A percentile compares a stretch with the other conserved stretches of the same genome.
Conservation (phyloP, 257 asterid genomes). For the Coffea eugenioides region DNA sequence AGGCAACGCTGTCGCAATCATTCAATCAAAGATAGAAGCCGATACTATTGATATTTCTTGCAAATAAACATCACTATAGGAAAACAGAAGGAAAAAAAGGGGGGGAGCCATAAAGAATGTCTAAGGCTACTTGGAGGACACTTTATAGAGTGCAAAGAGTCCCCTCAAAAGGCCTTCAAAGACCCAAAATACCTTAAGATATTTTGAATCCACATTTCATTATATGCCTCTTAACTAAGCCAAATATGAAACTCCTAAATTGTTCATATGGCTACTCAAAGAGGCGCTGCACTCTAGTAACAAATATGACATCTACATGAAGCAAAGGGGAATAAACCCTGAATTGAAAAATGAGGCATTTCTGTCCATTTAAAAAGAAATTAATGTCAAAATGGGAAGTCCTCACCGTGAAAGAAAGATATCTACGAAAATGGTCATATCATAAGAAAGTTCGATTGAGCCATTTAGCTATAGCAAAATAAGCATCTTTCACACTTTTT, state of each 20-base stretch:
- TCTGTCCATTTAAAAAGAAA: too few relatives aligned
- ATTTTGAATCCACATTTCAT: background rate
- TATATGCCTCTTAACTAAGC: slow-evolving; percentile 36
- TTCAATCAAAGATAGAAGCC: too few relatives aligned
- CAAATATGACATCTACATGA: background rate
- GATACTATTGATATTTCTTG: background rate
- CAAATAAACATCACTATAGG: background rate
- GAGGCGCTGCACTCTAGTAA: background rate
- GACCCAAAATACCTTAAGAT: slow-evolving; percentile 8
- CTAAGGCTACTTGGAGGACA: slow-evolving; percentile 29
- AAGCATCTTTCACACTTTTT: too few relatives aligned
- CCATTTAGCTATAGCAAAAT: too few relatives aligned
- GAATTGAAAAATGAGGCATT: too few relatives aligned
- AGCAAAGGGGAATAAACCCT: background rate
- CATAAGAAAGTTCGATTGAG: too few relatives aligned
- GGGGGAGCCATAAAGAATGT: slow-evolving; percentile 8
- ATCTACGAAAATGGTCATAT: too few relatives aligned
- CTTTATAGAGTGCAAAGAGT: background rate
- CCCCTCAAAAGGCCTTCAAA: slow-evolving; percentile 28
- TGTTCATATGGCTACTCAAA: slow-evolving; percentile 25
- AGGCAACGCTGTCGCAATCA: too few relatives aligned
- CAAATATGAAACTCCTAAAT: slow-evolving; percentile 23
- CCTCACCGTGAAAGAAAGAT: too few relatives aligned
- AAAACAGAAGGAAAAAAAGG: background rate
- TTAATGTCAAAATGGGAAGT: too few relatives aligned